Percentiles rank a stretch among this genome's conserved stretches.
phyloP scores from a whole-genome alignment of 2,329 filamentous ascomycete genomes.

The Corniculantispora saksenae region DNA sequence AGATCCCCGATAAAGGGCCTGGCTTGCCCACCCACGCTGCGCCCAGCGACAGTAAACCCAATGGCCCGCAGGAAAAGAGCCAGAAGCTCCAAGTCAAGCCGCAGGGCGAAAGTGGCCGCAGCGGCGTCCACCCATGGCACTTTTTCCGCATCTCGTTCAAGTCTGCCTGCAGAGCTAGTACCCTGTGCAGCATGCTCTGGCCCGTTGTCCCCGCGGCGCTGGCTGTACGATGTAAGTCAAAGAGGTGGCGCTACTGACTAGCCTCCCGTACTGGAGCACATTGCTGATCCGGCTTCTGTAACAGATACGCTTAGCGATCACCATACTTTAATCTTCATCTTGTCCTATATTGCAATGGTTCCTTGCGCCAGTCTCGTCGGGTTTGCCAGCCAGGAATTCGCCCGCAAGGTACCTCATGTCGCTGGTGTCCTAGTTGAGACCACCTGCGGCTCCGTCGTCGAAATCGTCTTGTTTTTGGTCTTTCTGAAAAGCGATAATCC shows the following conservation, averaged over 20 bases:
- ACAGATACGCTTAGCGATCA: conserved; percentile 37
- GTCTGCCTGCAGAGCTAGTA: conserved; percentile 46
- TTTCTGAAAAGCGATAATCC: conserved; percentile 50
- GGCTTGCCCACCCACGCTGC: conserved; percentile 32
- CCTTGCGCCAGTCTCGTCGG: conserved; percentile 54
- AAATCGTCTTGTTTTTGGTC: conserved; percentile 81
- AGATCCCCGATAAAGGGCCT: conserved; percentile 10
- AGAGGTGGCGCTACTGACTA: too few species aligned
- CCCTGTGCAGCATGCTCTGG: conserved; percentile 51
- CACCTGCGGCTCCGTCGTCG: conserved; percentile 72
- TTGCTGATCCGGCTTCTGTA: conserved; percentile 13
- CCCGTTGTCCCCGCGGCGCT: conserved; percentile 52
- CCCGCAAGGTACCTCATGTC: conserved; percentile 75
- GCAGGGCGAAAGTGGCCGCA: conserved; percentile 47
- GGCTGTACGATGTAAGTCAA: conserved; percentile 39
- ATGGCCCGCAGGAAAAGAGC: conserved; percentile 20
- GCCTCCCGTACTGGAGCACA: neutral
- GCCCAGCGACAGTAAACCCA: conserved; percentile 27
- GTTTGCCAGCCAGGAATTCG: conserved; percentile 66
- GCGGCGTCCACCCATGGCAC: conserved; percentile 44
- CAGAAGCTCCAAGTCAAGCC: conserved; percentile 25
- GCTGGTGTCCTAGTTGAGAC: conserved; percentile 63
- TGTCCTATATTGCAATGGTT: conserved; percentile 53
- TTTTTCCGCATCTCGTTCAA: conserved; percentile 46
- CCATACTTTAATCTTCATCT: conserved; percentile 48